Evolutionary conservation across 2,329 filamentous ascomycete genomes (phyloP), one percentile per base, ranked within the genome.

Genomic region (Ophiostoma pallidulum): DNA sequence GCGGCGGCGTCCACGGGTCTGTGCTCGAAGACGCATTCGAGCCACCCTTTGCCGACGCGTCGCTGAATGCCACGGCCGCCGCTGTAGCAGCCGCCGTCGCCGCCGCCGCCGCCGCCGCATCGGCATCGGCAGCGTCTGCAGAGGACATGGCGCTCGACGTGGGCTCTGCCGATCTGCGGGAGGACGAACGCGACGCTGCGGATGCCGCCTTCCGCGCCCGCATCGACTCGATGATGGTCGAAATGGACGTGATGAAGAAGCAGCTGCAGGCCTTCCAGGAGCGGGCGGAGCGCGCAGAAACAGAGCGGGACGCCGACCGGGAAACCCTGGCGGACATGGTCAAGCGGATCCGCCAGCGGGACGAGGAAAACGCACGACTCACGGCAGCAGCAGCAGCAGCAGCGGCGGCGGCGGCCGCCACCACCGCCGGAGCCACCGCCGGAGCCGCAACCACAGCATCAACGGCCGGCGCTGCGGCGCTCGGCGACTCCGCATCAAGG

Each of bases 271-370:
- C 73, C 7, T 95, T 86, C 68, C 83, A 83, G 58, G 70, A 77
- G 48, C 80, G 87, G 26, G 89, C 89, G 8, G 85, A 95, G 62
- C 75, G 71, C 50, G 90, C 89, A 4, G 91, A 97, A 62, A 69
- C 76, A 8, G 89, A 95, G 57, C 78, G 83, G 39, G 79, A 83
- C 47, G 72, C 78, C 36, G 79, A 82, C 46, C 80, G 84, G 47
- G 82, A 84, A 62, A 84, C 83, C 1, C 67, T 98, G 38, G 82
- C 85, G 1, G 86, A 95, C 60, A 92, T 97, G 87, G 82, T 96
- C 12, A 73, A 86, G 57, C 82, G 84, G 55, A 84, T 96, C 48
- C 79, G 89, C 45, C 74, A 72, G 57, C 58, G 61, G 4, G 81
- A 89, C 56, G 79, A 81, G 56, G 77, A 77, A 54, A 73, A 69